Base-by-base conservation (phyloP, 2,329 filamentous ascomycete species). In the Cordyceps cateniannulata region DNA sequence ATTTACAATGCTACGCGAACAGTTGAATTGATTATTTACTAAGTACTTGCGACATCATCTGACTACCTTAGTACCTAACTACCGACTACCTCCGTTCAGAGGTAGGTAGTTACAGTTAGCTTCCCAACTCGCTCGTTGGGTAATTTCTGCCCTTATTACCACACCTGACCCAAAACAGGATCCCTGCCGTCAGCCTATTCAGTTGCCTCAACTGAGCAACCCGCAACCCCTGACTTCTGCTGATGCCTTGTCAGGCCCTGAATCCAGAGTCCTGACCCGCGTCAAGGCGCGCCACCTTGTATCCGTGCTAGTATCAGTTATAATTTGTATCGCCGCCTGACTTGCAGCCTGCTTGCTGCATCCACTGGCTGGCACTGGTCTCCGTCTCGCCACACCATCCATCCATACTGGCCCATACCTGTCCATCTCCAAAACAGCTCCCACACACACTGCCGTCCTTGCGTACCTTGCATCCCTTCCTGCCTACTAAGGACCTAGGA, bases 341-440 rank as follows among this genome's bases (percentile, higher is more conserved):
- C 22, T 10, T 16, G 42, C 20, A 42, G 50, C 50, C 44, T 29
- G 32, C 50, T 27, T 40, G 18, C 55, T 40, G 35, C 55, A 50
- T n/a, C 45, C 45, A 58, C 55, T 35, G 32, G 12, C 29, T 32
- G 29, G 12, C 29, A 9, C 29, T n/a, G 8, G 32, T 29, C 55
- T 42, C 32, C 56, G 51, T 59, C 48, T 45, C 56, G 40, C 56
- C 56, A 40, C 56, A 27, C 50, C 45, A 59, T 24, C 18, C 38
- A 14, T 40, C 8, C 29, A n/a, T 16, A 24, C 45, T 16, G n/a
- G n/a, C n/a, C 24, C 53, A 8, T 25, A 45, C 51, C 38, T 42
- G 22, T n/a, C 52, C 47, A 60, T 53, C 58, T 60, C 50, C 58
- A 47, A 56, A 60, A 60, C 58, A 27, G 58, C 49, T 60, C 58